These are phyloP conservation scores for Ambrosia artemisiifolia DNA, from an alignment of 129 eudicot species.

Conservation along the genomic window DNA sequence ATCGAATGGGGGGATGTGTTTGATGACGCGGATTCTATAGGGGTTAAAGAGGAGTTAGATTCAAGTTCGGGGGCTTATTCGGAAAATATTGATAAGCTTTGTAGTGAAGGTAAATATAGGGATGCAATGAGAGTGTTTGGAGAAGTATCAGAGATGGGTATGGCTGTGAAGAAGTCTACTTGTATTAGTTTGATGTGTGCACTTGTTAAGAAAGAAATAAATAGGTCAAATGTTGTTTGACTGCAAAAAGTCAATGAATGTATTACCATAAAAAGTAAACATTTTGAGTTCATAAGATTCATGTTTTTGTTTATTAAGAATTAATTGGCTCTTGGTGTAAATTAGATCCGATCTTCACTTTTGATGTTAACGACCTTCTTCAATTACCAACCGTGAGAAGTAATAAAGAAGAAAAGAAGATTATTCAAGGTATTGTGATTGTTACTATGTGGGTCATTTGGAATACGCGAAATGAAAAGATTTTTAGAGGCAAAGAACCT, in stretches of 20 bases:
- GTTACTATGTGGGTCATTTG: too few species aligned
- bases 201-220: constrained; percentile 51
- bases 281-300: not conserved
- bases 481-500: too few species aligned
- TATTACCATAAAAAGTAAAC: not conserved
- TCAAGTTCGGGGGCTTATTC: constrained; percentile 39
- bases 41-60: constrained; percentile 34
- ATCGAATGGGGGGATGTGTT: constrained; percentile 33
- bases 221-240: constrained; percentile 27
- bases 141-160: constrained; percentile 54
- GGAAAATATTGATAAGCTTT: constrained; percentile 59
- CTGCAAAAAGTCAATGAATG: constrained; percentile 27
- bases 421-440: too few species aligned
- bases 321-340: too few species aligned
- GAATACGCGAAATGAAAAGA: too few species aligned
- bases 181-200: constrained; percentile 71
- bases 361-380: too few species aligned
- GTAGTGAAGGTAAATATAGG: constrained; percentile 61
- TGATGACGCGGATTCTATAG: constrained; percentile 24
- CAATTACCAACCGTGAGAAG: too few species aligned
- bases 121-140: constrained; percentile 68
- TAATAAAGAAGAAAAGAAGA: too few species aligned
- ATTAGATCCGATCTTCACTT: too few species aligned
- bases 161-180: constrained; percentile 52
- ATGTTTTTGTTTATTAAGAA: not conserved